Percentiles rank a stretch among this genome's conserved stretches.
These are phyloP conservation scores for Leishmania braziliensis DNA, from an alignment of 208 protist genomes.

Conservation along the genomic window DNA sequence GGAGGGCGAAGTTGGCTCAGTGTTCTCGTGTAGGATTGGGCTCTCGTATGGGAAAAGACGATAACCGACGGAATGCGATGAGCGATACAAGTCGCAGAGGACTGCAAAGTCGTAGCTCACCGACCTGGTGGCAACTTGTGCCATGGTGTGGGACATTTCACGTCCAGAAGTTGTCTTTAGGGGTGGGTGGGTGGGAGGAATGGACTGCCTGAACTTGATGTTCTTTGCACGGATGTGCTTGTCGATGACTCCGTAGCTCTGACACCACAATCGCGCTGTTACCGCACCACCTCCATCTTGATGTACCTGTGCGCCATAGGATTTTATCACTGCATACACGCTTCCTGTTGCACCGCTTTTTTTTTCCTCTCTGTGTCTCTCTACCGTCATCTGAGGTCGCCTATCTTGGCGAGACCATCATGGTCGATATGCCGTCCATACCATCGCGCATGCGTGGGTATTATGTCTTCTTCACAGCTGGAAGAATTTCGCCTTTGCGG, in stretches of 20 bases:
- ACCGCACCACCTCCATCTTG: background rate
- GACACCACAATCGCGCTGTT: background rate
- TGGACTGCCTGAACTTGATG: background rate
- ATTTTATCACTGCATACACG: background rate
- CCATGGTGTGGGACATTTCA: background rate
- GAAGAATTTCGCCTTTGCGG: background rate
- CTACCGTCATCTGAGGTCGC: background rate
- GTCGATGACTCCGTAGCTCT: background rate
- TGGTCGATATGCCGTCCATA: background rate
- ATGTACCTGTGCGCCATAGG: background rate
- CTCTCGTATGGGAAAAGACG: background rate
- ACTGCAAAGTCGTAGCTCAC: background rate
- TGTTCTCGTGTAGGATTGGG: constrained; percentile 4
- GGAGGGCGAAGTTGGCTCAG: background rate
- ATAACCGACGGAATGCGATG: no score
- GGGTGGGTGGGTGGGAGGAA: background rate
- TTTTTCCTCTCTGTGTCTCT: background rate
- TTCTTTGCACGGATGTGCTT: background rate
- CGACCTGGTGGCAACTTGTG: background rate
- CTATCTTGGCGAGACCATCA: background rate
- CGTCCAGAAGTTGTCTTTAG: background rate
- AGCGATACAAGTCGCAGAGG: background rate
- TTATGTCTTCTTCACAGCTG: background rate
- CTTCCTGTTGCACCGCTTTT: background rate
- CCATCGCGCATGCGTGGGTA: background rate